phyloP scores from a whole-genome alignment of 2,329 filamentous ascomycete genomes.

The Xylaria sp. region DNA sequence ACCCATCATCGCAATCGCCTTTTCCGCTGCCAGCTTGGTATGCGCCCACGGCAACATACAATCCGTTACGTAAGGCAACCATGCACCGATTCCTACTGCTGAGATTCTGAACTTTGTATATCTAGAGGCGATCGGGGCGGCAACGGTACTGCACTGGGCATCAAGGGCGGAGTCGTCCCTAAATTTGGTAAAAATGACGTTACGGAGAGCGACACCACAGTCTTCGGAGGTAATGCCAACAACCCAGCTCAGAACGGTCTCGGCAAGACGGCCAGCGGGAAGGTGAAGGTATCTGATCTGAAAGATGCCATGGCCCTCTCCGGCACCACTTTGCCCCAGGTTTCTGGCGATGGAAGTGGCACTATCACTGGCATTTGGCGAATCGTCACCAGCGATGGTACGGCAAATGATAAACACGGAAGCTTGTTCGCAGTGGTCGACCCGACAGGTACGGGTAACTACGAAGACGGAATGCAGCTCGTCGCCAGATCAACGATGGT shows the following conservation, averaged over 20 bases:
- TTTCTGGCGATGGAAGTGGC: conserved; percentile 17
- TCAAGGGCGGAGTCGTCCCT: conserved; percentile 13
- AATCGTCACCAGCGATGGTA: conserved; percentile 24
- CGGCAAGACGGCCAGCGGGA: conserved; percentile 15
- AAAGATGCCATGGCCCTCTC: conserved; percentile 11
- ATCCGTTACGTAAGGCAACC: conserved; percentile 12
- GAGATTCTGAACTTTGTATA: neutral
- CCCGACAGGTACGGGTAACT: conserved; percentile 16
- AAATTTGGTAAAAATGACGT: conserved; percentile 15
- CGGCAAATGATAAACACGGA: conserved; percentile 17
- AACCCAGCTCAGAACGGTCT: conserved; percentile 16
- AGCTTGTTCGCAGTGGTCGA: conserved; percentile 19
- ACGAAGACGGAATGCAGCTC: conserved; percentile 7
- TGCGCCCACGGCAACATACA: conserved; percentile 20
- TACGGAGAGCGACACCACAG: conserved; percentile 19
- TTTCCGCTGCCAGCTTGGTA: conserved; percentile 18
- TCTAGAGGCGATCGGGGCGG: conserved; percentile 18
- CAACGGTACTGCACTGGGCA: conserved; percentile 22
- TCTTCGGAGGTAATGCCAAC: conserved; percentile 18
- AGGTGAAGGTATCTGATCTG: conserved; percentile 15
- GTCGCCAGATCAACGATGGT: conserved; percentile 15
- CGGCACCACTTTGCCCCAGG: conserved; percentile 15
- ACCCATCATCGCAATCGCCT: neutral
- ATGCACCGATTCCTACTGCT: neutral
- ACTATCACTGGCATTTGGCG: conserved; percentile 14